These are phyloP conservation scores for Kwoniella bestiolae DNA, from an alignment of 768 basidiomycete genomes.

Conservation along the genomic window DNA sequence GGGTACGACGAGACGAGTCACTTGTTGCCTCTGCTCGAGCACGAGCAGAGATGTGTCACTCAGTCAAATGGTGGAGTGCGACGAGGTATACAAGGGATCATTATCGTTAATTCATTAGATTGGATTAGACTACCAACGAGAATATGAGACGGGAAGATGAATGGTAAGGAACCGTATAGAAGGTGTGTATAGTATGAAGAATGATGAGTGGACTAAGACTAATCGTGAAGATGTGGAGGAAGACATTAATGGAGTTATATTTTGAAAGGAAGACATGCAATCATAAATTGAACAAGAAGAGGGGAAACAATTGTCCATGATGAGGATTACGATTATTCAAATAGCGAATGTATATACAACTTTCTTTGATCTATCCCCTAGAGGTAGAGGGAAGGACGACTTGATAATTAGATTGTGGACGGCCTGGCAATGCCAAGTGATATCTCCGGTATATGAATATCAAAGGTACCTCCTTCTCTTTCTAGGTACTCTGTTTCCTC, in stretches of 20 bases:
- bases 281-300: neutral
- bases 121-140: neutral
- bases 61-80: too few relatives aligned
- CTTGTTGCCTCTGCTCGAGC: too few relatives aligned
- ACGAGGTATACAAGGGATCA: too few relatives aligned
- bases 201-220: too few relatives aligned
- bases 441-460: slow-evolving; percentile 28
- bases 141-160: neutral
- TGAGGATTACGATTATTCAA: too few relatives aligned
- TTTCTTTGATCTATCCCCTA: too few relatives aligned
- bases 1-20: too few relatives aligned
- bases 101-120: neutral
- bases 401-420: neutral
- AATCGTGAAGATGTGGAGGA: neutral
- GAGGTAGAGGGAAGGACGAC: too few relatives aligned
- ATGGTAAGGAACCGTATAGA: neutral
- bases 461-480: slow-evolving; percentile 50
- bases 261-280: neutral
- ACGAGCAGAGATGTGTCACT: too few relatives aligned
- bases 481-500: slow-evolving; percentile 56
- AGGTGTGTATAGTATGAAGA: neutral
- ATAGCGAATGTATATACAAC: neutral
- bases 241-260: neutral
- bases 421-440: slow-evolving; percentile 35
- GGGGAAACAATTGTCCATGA: neutral